phyloP scores from a whole-genome alignment of 2,329 filamentous ascomycete species.

The Calonectria henricotiae region DNA sequence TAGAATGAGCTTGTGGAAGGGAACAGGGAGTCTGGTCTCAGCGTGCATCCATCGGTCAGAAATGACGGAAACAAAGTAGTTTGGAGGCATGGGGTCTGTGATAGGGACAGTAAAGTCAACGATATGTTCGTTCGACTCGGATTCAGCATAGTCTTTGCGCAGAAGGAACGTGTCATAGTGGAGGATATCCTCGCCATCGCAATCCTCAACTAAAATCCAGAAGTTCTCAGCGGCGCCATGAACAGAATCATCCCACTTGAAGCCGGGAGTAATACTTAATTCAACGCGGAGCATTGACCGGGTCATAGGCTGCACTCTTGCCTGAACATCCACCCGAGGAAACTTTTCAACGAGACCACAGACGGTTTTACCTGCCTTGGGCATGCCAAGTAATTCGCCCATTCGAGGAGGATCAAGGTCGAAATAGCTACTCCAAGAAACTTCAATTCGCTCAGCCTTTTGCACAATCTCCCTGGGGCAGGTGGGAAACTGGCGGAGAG shows the following conservation, averaged over 20 bases:
- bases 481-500: conserved; percentile 88
- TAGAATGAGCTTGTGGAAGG: conserved; percentile 94
- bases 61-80: conserved; percentile 96
- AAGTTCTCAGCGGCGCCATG: conserved; percentile 93
- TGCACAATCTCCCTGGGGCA: conserved; percentile 90
- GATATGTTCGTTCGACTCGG: conserved; percentile 92
- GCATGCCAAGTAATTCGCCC: conserved; percentile 93
- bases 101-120: conserved; percentile 98
- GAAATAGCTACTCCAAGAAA: conserved; percentile 94
- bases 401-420: conserved; percentile 96
- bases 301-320: conserved; percentile 94
- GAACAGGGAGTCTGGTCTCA: conserved; percentile 92
- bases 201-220: conserved; percentile 98
- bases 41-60: conserved; percentile 99
- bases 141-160: conserved; percentile 87
- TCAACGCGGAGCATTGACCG: conserved; percentile 93
- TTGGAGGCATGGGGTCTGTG: conserved; percentile 97
- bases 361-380: conserved; percentile 88
- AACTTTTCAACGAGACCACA: conserved; percentile 93
- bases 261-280: conserved; percentile 92
- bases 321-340: conserved; percentile 91
- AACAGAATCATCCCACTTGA: conserved; percentile 92
- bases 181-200: conserved; percentile 95
- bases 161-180: conserved; percentile 96
- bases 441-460: conserved; percentile 95